phyloP scores from a whole-genome alignment of 1,139 yeast species.

The Kodamaea sp. region DNA sequence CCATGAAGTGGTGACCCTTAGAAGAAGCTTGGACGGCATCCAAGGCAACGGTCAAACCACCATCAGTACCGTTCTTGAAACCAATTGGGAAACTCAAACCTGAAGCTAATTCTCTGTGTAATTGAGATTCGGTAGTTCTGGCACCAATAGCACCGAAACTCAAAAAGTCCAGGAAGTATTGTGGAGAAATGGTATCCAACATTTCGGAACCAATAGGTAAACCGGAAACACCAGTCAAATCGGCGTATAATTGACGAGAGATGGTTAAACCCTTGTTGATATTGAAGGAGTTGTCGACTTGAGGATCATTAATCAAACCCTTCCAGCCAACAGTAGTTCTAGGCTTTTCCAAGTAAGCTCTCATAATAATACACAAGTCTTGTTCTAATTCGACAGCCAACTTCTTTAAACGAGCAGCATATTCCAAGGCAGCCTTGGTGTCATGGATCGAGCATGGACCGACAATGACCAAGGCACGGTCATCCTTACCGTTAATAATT shows the following conservation, averaged over 20 bases:
- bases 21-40: slow-evolving; percentile 94
- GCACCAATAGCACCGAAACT: slow-evolving; percentile 99
- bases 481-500: slow-evolving; percentile 70
- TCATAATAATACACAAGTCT: slow-evolving; percentile 85
- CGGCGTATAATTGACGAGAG: slow-evolving; percentile 80
- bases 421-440: slow-evolving; percentile 82
- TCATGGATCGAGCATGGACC: slow-evolving; percentile 98
- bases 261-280: slow-evolving; percentile 92
- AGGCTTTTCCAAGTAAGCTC: slow-evolving; percentile 97
- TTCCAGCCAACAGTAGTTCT: slow-evolving; percentile 99
- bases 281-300: slow-evolving; percentile 85
- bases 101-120: slow-evolving; percentile 95
- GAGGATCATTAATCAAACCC: slow-evolving; percentile 96
- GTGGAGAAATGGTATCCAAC: slow-evolving; percentile 99
- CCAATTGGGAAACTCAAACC: slow-evolving; percentile 98
- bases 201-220: slow-evolving; percentile 95
- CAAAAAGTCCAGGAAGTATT: slow-evolving; percentile 84
- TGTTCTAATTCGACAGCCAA: slow-evolving; percentile 64
- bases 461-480: slow-evolving; percentile 79
- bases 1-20: slow-evolving; percentile 91
- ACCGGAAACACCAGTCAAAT: slow-evolving; percentile 66
- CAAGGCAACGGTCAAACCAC: slow-evolving; percentile 85
- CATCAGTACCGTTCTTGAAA: slow-evolving; percentile 98
- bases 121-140: slow-evolving; percentile 96
- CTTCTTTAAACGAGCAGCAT: slow-evolving; percentile 66